Percentiles rank a stretch among this genome's conserved stretches.
phyloP scores from a whole-genome alignment of 129 eudicot genomes.

The Saussurea involucrata region DNA sequence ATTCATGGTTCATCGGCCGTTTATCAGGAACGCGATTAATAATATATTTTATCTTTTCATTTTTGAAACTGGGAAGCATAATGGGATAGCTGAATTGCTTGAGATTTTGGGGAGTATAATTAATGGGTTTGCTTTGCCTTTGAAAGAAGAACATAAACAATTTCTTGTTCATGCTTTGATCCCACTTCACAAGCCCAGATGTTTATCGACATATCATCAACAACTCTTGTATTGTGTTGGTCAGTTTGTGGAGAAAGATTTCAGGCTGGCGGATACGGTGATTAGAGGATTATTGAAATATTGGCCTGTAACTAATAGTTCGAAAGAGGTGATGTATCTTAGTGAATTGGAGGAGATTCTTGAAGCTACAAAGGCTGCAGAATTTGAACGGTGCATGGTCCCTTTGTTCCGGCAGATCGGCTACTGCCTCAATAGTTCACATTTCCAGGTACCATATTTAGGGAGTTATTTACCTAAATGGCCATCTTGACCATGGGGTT shows the following conservation, averaged over 20 bases:
- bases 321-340: conserved; percentile 63
- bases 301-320: conserved; percentile 71
- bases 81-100: conserved; percentile 52
- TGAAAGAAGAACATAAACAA: conserved; percentile 54
- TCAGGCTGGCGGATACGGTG: conserved; percentile 58
- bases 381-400: conserved; percentile 65
- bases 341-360: conserved; percentile 75
- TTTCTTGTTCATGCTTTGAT: conserved; percentile 64
- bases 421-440: conserved; percentile 66
- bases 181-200: conserved; percentile 71
- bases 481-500: no score
- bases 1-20: conserved; percentile 71
- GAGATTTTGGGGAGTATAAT: conserved; percentile 65
- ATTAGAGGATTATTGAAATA: conserved; percentile 63
- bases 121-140: conserved; percentile 58
- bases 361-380: conserved; percentile 66
- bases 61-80: conserved; percentile 47
- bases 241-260: conserved; percentile 74
- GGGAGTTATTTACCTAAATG: no score
- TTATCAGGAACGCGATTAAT: conserved; percentile 59
- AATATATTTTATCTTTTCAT: conserved; percentile 48
- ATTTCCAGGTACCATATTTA: conserved; percentile 55
- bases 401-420: conserved; percentile 63
- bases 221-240: conserved; percentile 66
- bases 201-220: conserved; percentile 60